Conservation (phyloP, 2,329 filamentous ascomycete genomes). For the Cercospora brassicicola region DNA sequence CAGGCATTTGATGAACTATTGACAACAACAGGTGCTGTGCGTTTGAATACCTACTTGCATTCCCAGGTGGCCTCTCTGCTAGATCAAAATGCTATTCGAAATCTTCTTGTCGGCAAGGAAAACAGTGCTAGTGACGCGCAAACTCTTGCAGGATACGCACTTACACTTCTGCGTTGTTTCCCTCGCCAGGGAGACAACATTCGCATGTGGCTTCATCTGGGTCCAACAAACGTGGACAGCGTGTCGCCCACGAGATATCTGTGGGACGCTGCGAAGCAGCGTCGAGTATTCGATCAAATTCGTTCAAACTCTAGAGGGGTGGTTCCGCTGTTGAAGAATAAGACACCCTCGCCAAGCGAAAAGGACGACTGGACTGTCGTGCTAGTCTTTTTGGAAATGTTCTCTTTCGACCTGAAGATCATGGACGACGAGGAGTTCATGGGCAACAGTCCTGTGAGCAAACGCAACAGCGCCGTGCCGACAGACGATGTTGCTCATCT, state of each 20-base stretch:
- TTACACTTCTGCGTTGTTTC: constrained; percentile 83
- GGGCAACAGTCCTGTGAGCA: constrained; percentile 36
- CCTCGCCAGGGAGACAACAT: constrained; percentile 81
- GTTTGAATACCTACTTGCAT: constrained; percentile 55
- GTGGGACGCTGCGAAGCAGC: constrained; percentile 67
- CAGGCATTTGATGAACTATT: constrained; percentile 47
- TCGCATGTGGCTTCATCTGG: constrained; percentile 87
- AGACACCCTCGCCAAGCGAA: constrained; percentile 23
- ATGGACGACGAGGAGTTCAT: constrained; percentile 94
- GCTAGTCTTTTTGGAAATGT: constrained; percentile 88
- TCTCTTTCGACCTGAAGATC: constrained; percentile 85
- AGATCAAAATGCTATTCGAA: constrained; percentile 70
- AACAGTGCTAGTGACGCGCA: constrained; percentile 58
- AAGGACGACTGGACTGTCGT: constrained; percentile 83
- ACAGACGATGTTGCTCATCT: constrained; percentile 71
- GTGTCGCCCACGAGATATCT: constrained; percentile 77
- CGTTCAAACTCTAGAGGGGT: constrained; percentile 59
- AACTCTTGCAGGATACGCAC: constrained; percentile 78
- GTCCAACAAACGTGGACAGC: constrained; percentile 43
- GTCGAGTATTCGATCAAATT: constrained; percentile 59
- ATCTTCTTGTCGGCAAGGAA: constrained; percentile 31
- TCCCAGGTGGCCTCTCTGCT: constrained; percentile 69
- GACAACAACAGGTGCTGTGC: constrained; percentile 40
- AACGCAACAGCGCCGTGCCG: constrained; percentile 66
- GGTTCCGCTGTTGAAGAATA: constrained; percentile 55